Base-by-base conservation (phyloP, 441 rosid species). In the Populus trichocarpa region DNA sequence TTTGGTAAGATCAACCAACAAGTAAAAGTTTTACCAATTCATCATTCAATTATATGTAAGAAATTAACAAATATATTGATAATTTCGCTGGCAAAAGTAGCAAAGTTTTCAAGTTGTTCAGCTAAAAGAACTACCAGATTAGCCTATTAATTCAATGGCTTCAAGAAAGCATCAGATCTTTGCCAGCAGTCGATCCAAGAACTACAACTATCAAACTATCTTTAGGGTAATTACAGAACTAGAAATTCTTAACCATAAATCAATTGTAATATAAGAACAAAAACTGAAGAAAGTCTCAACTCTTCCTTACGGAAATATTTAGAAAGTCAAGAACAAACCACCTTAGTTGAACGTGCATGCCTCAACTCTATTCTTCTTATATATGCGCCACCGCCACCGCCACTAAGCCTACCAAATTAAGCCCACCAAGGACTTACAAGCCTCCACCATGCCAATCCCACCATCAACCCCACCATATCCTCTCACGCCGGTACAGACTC, bases 271-370 rank as follows among this genome's bases (percentile, higher is more conserved):
- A 3, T 30, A 16, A 9, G 5, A 36, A 46, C 40, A 10, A 75
- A 33, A 28, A 18, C 14, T 63, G 66, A 11, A 63, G 66, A 22
- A 63, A 63, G 66, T 61, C 25, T 67, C 57, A 2, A 25, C 32
- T 64, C 33, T 67, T 20, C 67, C 22, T 53, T 20, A 0, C 38
- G 35, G 7, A 63, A 4, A 61, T 61, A 61, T n/a, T 8, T 40
- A 40, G 5, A 11, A 25, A 22, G 23, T 9, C 28, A 63, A 63
- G 28, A 77, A 33, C 32, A 35, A 12, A 2, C 5, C 16, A 20
- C 53, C 53, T 35, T 40, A 5, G 14, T 25, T 25, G 8, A 42
- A 80, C 84, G 88, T 85, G 88, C 84, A 67, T 78, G 36, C 84
- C 79, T 76, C 66, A 74, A 57, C 69, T 63, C 13, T 25, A 5